Base-by-base conservation (phyloP, 2,329 filamentous ascomycete genomes). In the Teratosphaeria destructans region DNA sequence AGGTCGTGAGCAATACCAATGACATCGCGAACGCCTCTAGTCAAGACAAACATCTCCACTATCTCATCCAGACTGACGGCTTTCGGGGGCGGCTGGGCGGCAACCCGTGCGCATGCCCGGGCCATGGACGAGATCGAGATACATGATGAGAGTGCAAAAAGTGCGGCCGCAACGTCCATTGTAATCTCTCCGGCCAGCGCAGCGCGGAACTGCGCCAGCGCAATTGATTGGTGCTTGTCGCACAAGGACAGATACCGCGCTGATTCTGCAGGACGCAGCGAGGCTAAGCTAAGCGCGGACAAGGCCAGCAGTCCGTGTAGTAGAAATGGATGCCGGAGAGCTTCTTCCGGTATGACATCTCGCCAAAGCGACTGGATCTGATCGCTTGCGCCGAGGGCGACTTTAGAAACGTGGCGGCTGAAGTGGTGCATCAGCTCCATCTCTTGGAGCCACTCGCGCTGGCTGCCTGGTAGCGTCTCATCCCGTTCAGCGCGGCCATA, bases 361-460 rank as follows among this genome's bases (percentile, higher is more conserved):
- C 58, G 52, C 65, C 65, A 69, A 14, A 69, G 54, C 16, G 61
- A 54, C 23, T 60, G 58, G 12, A 61, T 35, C 23, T 65, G 58
- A 11, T 64, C 57, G 23, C 60, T 57, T 16, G 55, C 43, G 16
- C 64, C 64, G 3, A 59, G 53, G 11, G 19, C 26, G 32, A 37
- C 32, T 14, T 27, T 26, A 5, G 37, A 32, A 35, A 59, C 26
- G 53, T 37, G 35, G 34, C 27, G 14, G 23, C 11, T 56, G 60
- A 66, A 70, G 52, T 70, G 61, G 54, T 68, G 65, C 66, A 68
- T 68, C 10, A 70, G 62, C 49, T 68, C 66, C 52, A 70, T 66
- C 52, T 68, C 66, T 54, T 67, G 65, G n/a, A 68, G 60, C 65
- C 65, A 68, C 49, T 66, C 62, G 2, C 61, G 56, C 1, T 61